Percentiles rank a stretch among this genome's conserved stretches.
Evolutionary conservation across 805 yeast genomes (phyloP).

Genomic region (Lipomyces chichibuensis): DNA sequence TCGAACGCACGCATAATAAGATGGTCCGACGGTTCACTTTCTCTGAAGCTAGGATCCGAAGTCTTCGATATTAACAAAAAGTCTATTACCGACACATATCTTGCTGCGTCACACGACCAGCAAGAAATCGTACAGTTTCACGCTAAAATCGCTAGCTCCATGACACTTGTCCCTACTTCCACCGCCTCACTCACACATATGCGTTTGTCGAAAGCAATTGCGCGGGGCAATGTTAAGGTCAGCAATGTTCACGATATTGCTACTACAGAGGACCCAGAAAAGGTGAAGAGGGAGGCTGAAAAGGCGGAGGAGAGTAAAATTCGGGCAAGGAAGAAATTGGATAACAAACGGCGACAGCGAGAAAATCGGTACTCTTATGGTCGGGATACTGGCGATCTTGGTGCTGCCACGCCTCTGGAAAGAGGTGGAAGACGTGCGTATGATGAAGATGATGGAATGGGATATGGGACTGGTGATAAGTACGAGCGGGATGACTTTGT

Average conservation of each 20-base stretch:
- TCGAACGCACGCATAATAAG: constrained; percentile 87
- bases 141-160: constrained; percentile 61
- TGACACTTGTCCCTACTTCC: constrained; percentile 86
- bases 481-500: constrained; percentile 48
- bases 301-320: constrained; percentile 46
- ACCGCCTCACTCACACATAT: constrained; percentile 83
- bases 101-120: constrained; percentile 70
- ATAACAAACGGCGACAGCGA: constrained; percentile 36
- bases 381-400: constrained; percentile 18
- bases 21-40: constrained; percentile 92
- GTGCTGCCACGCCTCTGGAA: constrained; percentile 11
- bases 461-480: constrained; percentile 38
- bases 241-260: constrained; percentile 44
- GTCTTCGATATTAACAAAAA: constrained; percentile 74
- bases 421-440: constrained; percentile 6
- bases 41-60: constrained; percentile 85
- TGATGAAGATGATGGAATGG: constrained; percentile 34
- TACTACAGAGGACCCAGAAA: constrained; percentile 52
- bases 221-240: constrained; percentile 43
- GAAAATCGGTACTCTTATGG: constrained; percentile 15
- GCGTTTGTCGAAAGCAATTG: constrained; percentile 59
- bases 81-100: constrained; percentile 68
- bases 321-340: constrained; percentile 49
- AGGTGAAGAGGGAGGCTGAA: constrained; percentile 50
- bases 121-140: constrained; percentile 73